Base-by-base conservation (phyloP, 2,329 filamentous ascomycete genomes). In the Juglanconis sp. region DNA sequence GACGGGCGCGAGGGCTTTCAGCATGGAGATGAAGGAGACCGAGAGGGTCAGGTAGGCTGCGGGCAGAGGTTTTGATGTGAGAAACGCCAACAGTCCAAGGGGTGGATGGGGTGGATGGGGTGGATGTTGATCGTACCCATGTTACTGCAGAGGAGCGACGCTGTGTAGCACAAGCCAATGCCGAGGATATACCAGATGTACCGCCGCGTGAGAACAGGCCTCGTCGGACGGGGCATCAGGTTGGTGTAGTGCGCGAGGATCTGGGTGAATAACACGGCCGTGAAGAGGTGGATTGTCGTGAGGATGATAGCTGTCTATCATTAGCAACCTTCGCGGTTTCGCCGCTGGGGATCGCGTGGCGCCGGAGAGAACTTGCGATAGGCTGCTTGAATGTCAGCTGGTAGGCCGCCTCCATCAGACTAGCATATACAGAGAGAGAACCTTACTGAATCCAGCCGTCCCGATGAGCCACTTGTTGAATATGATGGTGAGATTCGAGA, bases 391-490 rank as follows among this genome's bases (percentile, higher is more conserved):
- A 1, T 36, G 11, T 35, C 35, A 36, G 48, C 31, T n/a, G 3
- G n/a, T 10, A 35, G 9, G 24, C 46, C 3, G 15, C 17, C 30
- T 10, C 10, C 47, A 32, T 32, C 6, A 4, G 31, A 6, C 24
- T 15, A n/a, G 30, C 11, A 38, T 36, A 60, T 44, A 47, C 38
- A 49, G 17, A 34, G 46, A 64, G 17, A 1, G 56, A 4, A 81
- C 4, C 88, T 80, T 78, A 91, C 88, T 82, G 75, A 94, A 94
- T 60, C 88, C 83, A 68, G 83, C 83, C 63, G 85, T 87, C 71
- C 90, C 85, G 60, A 96, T 83, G 54, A 96, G 85, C 84, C 89
- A 93, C 79, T 96, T 96, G 81, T 96, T 96, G 82, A 96, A 96
- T 64, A 96, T 78, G 71, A 96, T 96, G 63, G 93, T 92, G 68